Evolutionary conservation across 2,329 filamentous ascomycete species (phyloP).

Genomic region (Diaporthe humulicola): DNA sequence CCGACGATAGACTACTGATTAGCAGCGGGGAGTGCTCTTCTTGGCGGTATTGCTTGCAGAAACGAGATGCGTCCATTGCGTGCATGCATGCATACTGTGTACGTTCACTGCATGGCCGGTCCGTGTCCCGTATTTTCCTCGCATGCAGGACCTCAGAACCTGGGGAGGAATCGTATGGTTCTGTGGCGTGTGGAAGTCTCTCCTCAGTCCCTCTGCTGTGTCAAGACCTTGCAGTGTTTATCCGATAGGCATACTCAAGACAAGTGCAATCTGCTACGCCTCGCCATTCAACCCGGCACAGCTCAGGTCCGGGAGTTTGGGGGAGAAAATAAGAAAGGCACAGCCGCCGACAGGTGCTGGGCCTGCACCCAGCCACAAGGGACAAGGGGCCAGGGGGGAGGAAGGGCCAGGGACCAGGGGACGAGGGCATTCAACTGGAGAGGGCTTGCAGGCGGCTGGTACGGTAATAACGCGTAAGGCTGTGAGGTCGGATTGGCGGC

Average conservation of each 20-base stretch:
- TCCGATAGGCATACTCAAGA: neutral
- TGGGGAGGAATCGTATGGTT: neutral
- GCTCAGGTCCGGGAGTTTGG: neutral
- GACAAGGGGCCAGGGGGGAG: slow-evolving; percentile 1
- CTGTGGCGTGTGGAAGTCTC: neutral
- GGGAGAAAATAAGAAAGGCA: neutral
- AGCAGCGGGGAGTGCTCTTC: neutral
- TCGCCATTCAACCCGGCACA: neutral
- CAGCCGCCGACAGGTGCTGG: slow-evolving; percentile 12
- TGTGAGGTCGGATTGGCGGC: slow-evolving; percentile 30
- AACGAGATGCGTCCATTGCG: slow-evolving; percentile 12
- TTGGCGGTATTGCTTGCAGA: slow-evolving; percentile 27
- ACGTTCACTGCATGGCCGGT: neutral
- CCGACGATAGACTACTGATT: neutral
- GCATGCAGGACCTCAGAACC: neutral
- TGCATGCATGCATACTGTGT: slow-evolving; percentile 6
- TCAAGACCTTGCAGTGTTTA: neutral
- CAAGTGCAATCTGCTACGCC: neutral
- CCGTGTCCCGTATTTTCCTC: neutral
- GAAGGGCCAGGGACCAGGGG: neutral
- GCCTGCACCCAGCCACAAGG: neutral
- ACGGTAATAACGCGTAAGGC: slow-evolving; percentile 18
- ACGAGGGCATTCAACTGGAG: neutral
- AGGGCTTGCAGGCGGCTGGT: neutral
- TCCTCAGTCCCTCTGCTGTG: neutral